Percentiles rank a stretch among this genome's conserved stretches.
phyloP scores from a whole-genome alignment of 768 basidiomycete species.

The Boletus subparvulus region DNA sequence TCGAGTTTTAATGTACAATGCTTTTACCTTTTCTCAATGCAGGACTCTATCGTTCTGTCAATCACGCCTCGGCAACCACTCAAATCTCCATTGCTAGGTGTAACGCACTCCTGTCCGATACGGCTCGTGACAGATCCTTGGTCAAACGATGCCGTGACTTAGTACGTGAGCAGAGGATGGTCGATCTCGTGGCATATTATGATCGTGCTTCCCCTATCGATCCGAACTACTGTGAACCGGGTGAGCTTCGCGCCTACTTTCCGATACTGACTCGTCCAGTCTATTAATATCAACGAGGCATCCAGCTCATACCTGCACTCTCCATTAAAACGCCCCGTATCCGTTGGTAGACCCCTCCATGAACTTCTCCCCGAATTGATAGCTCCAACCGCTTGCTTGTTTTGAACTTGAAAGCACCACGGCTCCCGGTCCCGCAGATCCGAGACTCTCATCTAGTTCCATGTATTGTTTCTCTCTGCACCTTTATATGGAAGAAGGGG shows the following conservation, averaged over 20 bases:
- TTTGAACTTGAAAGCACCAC: background rate
- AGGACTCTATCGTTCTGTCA: constrained; percentile 60
- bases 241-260: background rate
- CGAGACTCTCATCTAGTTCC: too few relatives aligned
- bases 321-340: background rate
- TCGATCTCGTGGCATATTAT: background rate
- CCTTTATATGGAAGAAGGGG: background rate
- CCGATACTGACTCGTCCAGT: background rate
- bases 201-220: background rate
- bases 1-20: background rate
- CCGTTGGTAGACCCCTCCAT: background rate
- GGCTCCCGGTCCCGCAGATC: background rate
- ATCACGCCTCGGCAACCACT: constrained; percentile 43
- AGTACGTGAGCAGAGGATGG: background rate
- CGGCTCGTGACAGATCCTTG: constrained; percentile 61
- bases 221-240: background rate
- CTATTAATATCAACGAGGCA: background rate
- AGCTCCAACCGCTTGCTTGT: too few relatives aligned
- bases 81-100: constrained; percentile 36
- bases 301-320: background rate
- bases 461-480: background rate
- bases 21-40: background rate
- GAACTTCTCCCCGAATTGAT: background rate
- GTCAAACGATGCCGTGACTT: constrained; percentile 17
- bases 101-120: constrained; percentile 50